Evolutionary conservation across 2,329 filamentous ascomycete species (phyloP).

Genomic region (Xenoacremonium recifei): DNA sequence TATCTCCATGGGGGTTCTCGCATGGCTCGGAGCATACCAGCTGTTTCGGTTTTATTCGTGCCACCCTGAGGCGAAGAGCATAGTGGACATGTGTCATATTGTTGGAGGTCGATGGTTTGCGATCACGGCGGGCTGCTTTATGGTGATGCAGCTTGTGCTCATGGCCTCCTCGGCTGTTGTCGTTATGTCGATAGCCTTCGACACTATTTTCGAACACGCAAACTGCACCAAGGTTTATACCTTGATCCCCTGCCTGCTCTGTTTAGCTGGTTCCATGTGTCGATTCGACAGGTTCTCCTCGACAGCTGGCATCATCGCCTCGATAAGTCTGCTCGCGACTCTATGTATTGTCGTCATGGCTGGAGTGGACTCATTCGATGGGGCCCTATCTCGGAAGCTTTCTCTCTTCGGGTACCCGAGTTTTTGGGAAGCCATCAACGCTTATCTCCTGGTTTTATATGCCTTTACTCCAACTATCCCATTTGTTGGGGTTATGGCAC

Average conservation of each 20-base stretch:
- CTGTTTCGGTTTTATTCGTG: conserved; percentile 66
- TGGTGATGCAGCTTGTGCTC: conserved; percentile 70
- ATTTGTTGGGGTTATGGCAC: conserved; percentile 35
- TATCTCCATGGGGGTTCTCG: conserved; percentile 61
- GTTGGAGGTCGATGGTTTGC: conserved; percentile 35
- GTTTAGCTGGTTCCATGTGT: conserved; percentile 63
- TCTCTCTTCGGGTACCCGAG: conserved; percentile 27
- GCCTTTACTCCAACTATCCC: conserved; percentile 38
- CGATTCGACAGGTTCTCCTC: conserved; percentile 56
- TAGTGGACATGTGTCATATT: conserved; percentile 66
- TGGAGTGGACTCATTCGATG: conserved; percentile 19
- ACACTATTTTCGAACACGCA: conserved; percentile 61
- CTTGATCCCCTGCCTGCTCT: conserved; percentile 59
- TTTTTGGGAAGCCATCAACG: conserved; percentile 31
- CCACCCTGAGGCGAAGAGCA: conserved; percentile 67
- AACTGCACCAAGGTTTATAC: conserved; percentile 67
- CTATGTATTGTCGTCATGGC: conserved; percentile 36
- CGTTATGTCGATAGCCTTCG: conserved; percentile 65
- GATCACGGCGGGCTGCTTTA: conserved; percentile 51
- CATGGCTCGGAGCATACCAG: conserved; percentile 54
- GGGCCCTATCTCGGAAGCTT: conserved; percentile 30
- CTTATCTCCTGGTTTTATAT: conserved; percentile 34
- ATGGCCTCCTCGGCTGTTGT: conserved; percentile 67
- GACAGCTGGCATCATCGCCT: conserved; percentile 30
- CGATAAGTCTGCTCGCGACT: conserved; percentile 33